Percentiles rank a stretch among this genome's conserved stretches.
These are phyloP conservation scores for Kitagawia praeruptora DNA, from an alignment of 129 eudicot genomes.

Conservation along the genomic window DNA sequence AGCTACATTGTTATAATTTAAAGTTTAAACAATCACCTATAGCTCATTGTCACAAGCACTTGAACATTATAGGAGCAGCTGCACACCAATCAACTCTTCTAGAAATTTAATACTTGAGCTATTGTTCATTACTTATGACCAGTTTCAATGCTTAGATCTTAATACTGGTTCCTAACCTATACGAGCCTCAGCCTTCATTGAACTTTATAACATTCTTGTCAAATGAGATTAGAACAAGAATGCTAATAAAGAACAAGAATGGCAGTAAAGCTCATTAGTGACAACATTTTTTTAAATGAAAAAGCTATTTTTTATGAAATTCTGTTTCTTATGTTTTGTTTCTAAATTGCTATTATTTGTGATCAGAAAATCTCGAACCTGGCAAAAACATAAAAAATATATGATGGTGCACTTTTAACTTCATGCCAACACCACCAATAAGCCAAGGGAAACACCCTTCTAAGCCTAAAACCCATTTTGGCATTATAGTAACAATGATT, in stretches of 20 bases:
- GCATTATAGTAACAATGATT: background rate
- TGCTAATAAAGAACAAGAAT: background rate
- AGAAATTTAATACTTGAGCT: background rate
- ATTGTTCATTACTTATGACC: background rate
- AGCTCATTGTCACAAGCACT: background rate
- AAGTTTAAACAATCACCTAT: background rate
- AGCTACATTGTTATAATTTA: background rate
- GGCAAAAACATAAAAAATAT: background rate
- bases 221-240: background rate
- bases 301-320: background rate
- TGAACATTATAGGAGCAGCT: background rate
- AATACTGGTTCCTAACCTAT: background rate
- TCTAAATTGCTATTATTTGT: background rate
- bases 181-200: no score
- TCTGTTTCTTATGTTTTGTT: background rate
- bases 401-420: conserved; percentile 3
- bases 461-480: background rate
- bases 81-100: background rate
- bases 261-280: background rate
- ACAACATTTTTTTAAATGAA: background rate
- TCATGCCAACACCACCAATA: background rate
- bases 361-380: background rate
- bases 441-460: background rate
- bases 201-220: background rate
- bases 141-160: background rate